Conservation (phyloP, 2,329 filamentous ascomycete genomes). For the Calycina herbarum region DNA sequence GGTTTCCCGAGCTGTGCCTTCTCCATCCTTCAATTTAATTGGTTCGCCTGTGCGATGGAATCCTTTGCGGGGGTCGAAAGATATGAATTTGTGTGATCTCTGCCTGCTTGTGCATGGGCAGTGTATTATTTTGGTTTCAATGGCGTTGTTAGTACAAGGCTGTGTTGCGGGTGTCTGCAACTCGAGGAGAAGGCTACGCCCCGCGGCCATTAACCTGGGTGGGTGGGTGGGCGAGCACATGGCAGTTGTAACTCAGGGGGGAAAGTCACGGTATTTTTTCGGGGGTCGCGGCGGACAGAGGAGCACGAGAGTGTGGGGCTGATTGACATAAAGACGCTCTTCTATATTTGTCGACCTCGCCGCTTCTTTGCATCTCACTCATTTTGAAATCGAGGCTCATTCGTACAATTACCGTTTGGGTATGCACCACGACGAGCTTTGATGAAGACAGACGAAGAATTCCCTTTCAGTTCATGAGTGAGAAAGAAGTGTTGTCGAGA, state of each 20-base stretch:
- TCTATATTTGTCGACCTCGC: conserved; percentile 3
- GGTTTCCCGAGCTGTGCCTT: not conserved
- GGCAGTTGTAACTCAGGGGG: not conserved
- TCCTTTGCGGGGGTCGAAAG: conserved; percentile 1
- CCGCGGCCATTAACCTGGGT: not conserved
- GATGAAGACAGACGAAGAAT: not conserved
- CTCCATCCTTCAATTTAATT: not conserved
- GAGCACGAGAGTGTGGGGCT: not conserved
- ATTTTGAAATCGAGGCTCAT: not conserved
- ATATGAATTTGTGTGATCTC: not conserved
- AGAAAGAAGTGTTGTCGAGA: not conserved
- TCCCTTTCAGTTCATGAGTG: not conserved
- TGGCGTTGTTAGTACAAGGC: conserved; percentile 5
- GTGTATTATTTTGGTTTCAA: conserved; percentile 12
- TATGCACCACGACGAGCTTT: not conserved
- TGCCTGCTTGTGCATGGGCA: not conserved
- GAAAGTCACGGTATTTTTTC: not conserved
- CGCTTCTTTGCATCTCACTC: not conserved
- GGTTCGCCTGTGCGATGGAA: not conserved
- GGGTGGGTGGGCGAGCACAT: not conserved
- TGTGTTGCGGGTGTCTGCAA: conserved; percentile 5
- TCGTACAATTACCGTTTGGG: not conserved
- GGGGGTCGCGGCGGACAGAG: not conserved
- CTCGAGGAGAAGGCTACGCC: not conserved
- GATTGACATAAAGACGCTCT: not conserved